Evolutionary conservation across 1,284 basidiomycete genomes (phyloP).

Genomic region (Ceratobasidium sp.): DNA sequence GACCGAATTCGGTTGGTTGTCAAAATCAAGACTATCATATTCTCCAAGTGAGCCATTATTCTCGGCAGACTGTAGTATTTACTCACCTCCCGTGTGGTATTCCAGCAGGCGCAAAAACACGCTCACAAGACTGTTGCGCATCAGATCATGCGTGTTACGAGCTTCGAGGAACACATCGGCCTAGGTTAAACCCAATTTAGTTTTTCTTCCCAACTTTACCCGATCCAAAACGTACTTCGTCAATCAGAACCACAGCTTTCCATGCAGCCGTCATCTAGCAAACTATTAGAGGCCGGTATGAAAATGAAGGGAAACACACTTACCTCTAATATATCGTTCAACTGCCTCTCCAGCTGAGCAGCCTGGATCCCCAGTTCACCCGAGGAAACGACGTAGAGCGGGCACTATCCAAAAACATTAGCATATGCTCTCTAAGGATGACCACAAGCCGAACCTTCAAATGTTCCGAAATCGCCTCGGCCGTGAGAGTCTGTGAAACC

Average conservation of each 20-base stretch:
- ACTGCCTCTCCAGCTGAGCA: constrained; percentile 58
- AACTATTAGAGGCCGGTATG: neutral
- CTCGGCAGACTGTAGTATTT: no score
- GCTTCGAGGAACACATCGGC: constrained; percentile 73
- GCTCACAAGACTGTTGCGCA: constrained; percentile 74
- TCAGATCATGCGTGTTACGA: constrained; percentile 69
- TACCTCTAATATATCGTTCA: constrained; percentile 62
- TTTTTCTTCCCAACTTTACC: no score
- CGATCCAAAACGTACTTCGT: constrained; percentile 58
- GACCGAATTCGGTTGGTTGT: constrained; percentile 9
- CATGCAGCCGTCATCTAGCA: constrained; percentile 66
- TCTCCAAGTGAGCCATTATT: no score
- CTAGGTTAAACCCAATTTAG: constrained; percentile 13
- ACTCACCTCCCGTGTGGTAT: constrained; percentile 67
- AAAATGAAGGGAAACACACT: constrained; percentile 44
- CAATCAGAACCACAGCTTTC: constrained; percentile 74
- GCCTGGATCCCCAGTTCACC: constrained; percentile 70
- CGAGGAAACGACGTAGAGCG: constrained; percentile 69
- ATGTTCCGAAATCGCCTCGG: constrained; percentile 43
- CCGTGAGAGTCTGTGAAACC: constrained; percentile 26
- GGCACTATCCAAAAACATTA: constrained; percentile 51
- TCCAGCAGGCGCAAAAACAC: constrained; percentile 72
- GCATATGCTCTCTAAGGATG: no score
- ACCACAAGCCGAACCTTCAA: constrained; percentile 16
- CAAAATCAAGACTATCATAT: neutral